phyloP scores from a whole-genome alignment of 306 rosid species.

The Urtica urens region DNA sequence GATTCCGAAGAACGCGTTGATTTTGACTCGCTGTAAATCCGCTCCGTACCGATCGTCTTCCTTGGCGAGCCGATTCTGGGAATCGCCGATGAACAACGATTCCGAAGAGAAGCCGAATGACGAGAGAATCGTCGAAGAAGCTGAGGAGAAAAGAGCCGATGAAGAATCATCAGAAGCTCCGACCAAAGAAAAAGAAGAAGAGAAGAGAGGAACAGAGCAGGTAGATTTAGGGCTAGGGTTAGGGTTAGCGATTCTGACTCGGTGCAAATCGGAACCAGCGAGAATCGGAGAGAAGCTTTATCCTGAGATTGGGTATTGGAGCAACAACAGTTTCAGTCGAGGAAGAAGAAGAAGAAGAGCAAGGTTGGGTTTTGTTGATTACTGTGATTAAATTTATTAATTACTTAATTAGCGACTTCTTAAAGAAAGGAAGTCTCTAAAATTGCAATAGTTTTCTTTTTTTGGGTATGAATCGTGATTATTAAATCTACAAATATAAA shows the following conservation, averaged over 20 bases:
- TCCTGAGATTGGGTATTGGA: constrained; percentile 40
- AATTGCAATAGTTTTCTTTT: too few relatives aligned
- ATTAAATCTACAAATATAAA: neutral
- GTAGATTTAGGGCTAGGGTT: constrained; percentile 12
- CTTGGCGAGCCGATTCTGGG: constrained; percentile 46
- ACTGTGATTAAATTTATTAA: neutral
- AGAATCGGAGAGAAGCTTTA: constrained; percentile 45
- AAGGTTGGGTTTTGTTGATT: neutral
- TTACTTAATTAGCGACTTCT: neutral
- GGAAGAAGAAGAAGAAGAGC: neutral
- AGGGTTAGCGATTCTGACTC: constrained; percentile 40
- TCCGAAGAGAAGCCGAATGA: constrained; percentile 17
- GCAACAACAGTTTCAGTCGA: neutral
- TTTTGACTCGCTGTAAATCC: constrained; percentile 68
- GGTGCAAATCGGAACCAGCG: constrained; percentile 80
- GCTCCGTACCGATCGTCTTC: constrained; percentile 73
- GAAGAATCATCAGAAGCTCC: constrained; percentile 17
- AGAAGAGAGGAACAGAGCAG: constrained; percentile 15
- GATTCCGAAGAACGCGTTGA: constrained; percentile 64
- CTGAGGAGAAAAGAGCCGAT: constrained; percentile 21
- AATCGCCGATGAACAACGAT: constrained; percentile 33
- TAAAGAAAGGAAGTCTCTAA: too few relatives aligned
- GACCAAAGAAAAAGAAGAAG: constrained; percentile 9
- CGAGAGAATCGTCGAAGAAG: constrained; percentile 10
- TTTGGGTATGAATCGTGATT: too few relatives aligned